Evolutionary conservation across 768 basidiomycete genomes (phyloP).

Genomic region (Mycena leptocephala): DNA sequence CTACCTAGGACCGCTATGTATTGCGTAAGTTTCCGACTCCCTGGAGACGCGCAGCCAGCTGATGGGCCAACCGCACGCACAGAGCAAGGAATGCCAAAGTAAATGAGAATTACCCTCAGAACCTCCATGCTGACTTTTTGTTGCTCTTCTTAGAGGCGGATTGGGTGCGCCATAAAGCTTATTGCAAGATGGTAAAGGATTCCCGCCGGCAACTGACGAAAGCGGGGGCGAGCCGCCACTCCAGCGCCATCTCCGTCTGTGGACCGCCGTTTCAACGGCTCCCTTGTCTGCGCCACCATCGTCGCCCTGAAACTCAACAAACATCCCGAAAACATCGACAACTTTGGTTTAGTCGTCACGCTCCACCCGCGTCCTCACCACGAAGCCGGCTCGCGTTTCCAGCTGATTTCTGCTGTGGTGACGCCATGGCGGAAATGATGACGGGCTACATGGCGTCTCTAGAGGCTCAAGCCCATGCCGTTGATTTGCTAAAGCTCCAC

Average conservation of each 20-base stretch:
- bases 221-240: slow-evolving; percentile 28
- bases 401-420: slow-evolving; percentile 11
- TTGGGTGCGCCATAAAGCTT: slow-evolving; percentile 32
- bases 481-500: slow-evolving; percentile 10
- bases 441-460: neutral
- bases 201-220: slow-evolving; percentile 11
- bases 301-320: slow-evolving; percentile 30
- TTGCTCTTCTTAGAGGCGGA: slow-evolving; percentile 17
- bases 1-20: slow-evolving; percentile 29
- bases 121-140: neutral
- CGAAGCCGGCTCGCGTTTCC: slow-evolving; percentile 32
- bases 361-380: slow-evolving; percentile 31
- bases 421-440: slow-evolving; percentile 4
- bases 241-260: slow-evolving; percentile 31
- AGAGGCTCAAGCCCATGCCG: neutral
- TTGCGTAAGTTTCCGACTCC: slow-evolving; percentile 19
- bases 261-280: slow-evolving; percentile 31
- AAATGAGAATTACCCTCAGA: neutral
- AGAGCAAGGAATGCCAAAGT: slow-evolving; percentile 26
- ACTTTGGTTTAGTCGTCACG: slow-evolving; percentile 17
- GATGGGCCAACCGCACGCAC: neutral
- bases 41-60: neutral
- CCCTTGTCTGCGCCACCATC: slow-evolving; percentile 27
- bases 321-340: slow-evolving; percentile 28
- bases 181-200: slow-evolving; percentile 5